A percentile compares a stretch with the other conserved stretches of the same genome.
Conservation (phyloP, 2,329 filamentous ascomycete genomes). For the Trichoderma sp. region DNA sequence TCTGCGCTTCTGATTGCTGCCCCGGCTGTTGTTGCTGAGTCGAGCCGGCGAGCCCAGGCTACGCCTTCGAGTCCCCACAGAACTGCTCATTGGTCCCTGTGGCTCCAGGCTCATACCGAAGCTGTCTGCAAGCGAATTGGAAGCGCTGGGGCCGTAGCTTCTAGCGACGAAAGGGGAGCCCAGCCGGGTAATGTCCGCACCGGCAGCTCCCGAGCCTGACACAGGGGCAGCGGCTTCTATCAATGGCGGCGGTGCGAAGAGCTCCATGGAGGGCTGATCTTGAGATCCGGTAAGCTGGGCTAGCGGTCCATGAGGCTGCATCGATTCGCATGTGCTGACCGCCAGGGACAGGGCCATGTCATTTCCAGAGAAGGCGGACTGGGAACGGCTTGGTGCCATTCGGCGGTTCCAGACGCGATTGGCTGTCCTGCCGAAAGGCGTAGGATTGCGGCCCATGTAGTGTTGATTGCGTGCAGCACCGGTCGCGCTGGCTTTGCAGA, state of each 20-base stretch:
- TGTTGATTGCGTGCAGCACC: slow-evolving; percentile 44
- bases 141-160: slow-evolving; percentile 63
- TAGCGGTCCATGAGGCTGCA: slow-evolving; percentile 61
- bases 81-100: slow-evolving; percentile 48
- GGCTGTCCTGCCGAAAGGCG: slow-evolving; percentile 54
- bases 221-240: background rate
- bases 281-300: slow-evolving; percentile 55
- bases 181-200: slow-evolving; percentile 34
- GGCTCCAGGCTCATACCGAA: slow-evolving; percentile 34
- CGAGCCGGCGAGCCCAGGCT: slow-evolving; percentile 54
- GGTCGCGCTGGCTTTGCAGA: slow-evolving; percentile 57
- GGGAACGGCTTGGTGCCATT: slow-evolving; percentile 45
- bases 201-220: background rate
- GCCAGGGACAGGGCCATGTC: slow-evolving; percentile 64
- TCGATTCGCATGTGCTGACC: slow-evolving; percentile 61
- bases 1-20: slow-evolving; percentile 55
- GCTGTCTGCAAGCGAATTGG: slow-evolving; percentile 45
- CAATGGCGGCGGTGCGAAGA: background rate
- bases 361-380: slow-evolving; percentile 55
- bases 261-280: slow-evolving; percentile 24
- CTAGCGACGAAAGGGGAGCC: slow-evolving; percentile 56
- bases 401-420: slow-evolving; percentile 50
- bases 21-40: slow-evolving; percentile 45
- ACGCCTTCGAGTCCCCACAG: slow-evolving; percentile 49
- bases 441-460: slow-evolving; percentile 53